These are phyloP conservation scores for Phlebiopsis gigantea DNA, from an alignment of 768 basidiomycete species.

Conservation along the genomic window DNA sequence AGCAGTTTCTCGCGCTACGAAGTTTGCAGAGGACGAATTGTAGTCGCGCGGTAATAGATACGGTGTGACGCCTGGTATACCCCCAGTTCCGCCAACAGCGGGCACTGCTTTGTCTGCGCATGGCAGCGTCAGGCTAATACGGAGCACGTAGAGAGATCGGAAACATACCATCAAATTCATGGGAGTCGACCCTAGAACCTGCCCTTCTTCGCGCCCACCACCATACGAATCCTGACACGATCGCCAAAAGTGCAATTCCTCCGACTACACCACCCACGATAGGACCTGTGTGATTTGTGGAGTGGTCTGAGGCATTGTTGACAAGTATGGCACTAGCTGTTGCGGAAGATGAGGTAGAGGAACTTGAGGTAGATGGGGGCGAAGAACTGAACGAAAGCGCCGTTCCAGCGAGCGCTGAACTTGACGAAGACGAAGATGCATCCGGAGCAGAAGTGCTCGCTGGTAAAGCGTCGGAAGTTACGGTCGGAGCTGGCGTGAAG, in stretches of 20 bases:
- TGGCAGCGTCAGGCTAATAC: background rate
- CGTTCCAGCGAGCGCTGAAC: background rate
- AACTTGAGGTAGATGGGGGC: conserved; percentile 5
- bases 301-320: background rate
- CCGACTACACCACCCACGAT: conserved; percentile 19
- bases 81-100: background rate
- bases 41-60: conserved; percentile 11
- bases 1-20: background rate
- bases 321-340: background rate
- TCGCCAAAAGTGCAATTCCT: conserved; percentile 12
- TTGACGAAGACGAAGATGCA: background rate
- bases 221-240: conserved; percentile 6
- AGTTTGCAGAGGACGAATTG: conserved; percentile 4
- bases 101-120: background rate
- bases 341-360: background rate
- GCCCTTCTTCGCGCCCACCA: background rate
- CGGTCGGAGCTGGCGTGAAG: conserved; percentile 8
- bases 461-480: background rate
- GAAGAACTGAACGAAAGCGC: background rate
- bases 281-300: conserved; percentile 11
- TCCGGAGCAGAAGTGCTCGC: background rate
- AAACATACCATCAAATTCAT: background rate
- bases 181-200: background rate
- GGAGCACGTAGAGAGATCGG: background rate
- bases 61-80: conserved; percentile 5